phyloP scores from a whole-genome alignment of 805 yeast species.

The Candida golubevii region DNA sequence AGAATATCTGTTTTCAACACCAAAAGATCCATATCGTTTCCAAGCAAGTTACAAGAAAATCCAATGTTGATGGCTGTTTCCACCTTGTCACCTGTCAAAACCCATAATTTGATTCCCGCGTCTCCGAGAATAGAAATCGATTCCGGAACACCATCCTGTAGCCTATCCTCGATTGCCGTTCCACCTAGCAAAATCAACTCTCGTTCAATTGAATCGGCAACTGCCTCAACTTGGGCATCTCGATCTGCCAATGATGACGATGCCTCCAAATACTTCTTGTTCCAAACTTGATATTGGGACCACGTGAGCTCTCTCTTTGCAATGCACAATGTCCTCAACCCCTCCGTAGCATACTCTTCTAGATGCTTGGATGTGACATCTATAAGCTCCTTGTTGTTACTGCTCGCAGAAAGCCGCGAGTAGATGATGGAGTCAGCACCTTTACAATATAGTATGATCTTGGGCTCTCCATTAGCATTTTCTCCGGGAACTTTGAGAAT shows the following conservation, averaged over 20 bases:
- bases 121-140: constrained; percentile 62
- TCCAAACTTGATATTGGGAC: constrained; percentile 63
- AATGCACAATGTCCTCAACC: constrained; percentile 75
- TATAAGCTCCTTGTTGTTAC: constrained; percentile 46
- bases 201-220: constrained; percentile 69
- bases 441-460: constrained; percentile 67
- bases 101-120: constrained; percentile 86
- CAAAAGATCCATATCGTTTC: constrained; percentile 70
- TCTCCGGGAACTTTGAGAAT: constrained; percentile 62
- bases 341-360: constrained; percentile 79
- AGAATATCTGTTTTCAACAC: constrained; percentile 43
- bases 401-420: constrained; percentile 49
- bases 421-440: constrained; percentile 84
- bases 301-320: constrained; percentile 66
- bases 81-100: constrained; percentile 83
- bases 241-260: constrained; percentile 59
- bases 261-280: constrained; percentile 56
- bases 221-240: constrained; percentile 69
- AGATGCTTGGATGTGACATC: constrained; percentile 66
- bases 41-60: constrained; percentile 73
- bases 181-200: constrained; percentile 69
- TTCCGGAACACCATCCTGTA: constrained; percentile 86
- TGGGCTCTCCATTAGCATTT: constrained; percentile 30
- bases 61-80: constrained; percentile 88
- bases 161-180: constrained; percentile 81